These are phyloP conservation scores for Oemleria cerasiformis DNA, from an alignment of 306 rosid species.

Conservation along the genomic window DNA sequence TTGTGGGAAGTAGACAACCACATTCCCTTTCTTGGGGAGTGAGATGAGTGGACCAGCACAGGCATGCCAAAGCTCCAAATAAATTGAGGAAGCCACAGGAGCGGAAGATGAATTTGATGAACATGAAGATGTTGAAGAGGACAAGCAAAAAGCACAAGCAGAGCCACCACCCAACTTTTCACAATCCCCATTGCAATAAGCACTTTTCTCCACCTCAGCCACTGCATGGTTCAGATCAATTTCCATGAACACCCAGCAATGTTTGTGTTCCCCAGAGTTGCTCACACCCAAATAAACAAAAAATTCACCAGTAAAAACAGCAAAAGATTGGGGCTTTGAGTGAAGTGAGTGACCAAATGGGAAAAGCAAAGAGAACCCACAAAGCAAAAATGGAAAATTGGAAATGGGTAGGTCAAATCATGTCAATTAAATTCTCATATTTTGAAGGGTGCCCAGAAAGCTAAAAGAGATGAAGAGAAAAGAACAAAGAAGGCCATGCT, in stretches of 20 bases:
- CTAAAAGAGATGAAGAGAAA: conserved; percentile 40
- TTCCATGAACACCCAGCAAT: conserved; percentile 74
- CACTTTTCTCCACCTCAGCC: conserved; percentile 68
- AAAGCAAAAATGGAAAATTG: conserved; percentile 39
- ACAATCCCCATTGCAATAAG: conserved; percentile 59
- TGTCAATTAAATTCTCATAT: conserved; percentile 42
- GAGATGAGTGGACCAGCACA: conserved; percentile 96
- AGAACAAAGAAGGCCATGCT: conserved; percentile 39
- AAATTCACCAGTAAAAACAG: conserved; percentile 25
- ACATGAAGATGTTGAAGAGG: conserved; percentile 72
- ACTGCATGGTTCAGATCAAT: conserved; percentile 93
- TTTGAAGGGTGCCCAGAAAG: conserved; percentile 52
- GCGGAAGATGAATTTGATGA: conserved; percentile 59
- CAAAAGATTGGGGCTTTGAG: background rate
- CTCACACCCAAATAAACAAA: conserved; percentile 17
- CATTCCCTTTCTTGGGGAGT: conserved; percentile 90
- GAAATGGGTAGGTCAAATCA: conserved; percentile 74
- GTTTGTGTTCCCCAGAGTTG: conserved; percentile 30
- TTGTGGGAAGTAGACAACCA: conserved; percentile 86
- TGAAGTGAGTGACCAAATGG: conserved; percentile 39
- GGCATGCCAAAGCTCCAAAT: conserved; percentile 93
- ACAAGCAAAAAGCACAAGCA: conserved; percentile 56
- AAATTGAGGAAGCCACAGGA: conserved; percentile 60
- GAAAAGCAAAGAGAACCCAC: conserved; percentile 34
- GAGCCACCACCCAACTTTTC: conserved; percentile 42